A percentile compares a stretch with the other conserved stretches of the same genome.
phyloP scores from a whole-genome alignment of 805 yeast species.

The Saturnispora silvae region DNA sequence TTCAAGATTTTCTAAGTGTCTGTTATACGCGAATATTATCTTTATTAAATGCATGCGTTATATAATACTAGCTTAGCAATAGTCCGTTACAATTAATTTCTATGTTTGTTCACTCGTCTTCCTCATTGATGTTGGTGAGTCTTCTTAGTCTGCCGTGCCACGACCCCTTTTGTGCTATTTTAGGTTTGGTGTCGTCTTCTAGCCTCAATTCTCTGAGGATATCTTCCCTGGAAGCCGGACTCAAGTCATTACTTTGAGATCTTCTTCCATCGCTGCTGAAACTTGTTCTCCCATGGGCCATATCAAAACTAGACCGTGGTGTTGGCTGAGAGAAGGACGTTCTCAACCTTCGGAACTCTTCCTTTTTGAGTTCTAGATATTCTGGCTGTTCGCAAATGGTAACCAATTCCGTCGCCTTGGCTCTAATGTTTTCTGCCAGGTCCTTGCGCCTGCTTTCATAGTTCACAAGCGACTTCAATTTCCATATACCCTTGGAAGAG shows the following conservation, averaged over 20 bases:
- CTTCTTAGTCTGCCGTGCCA: slow-evolving; percentile 8
- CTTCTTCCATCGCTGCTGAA: not conserved
- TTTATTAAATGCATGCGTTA: too few relatives aligned
- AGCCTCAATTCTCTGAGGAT: slow-evolving; percentile 5
- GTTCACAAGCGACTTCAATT: slow-evolving; percentile 5
- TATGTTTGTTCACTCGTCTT: slow-evolving; percentile 1
- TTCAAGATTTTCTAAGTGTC: too few relatives aligned
- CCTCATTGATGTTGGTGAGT: slow-evolving; percentile 7
- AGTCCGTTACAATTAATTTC: too few relatives aligned
- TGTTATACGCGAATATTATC: too few relatives aligned
- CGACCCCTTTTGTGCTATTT: not conserved
- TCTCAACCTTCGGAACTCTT: slow-evolving; percentile 4
- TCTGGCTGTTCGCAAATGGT: slow-evolving; percentile 1
- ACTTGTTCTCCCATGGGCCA: not conserved
- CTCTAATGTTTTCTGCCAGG: not conserved
- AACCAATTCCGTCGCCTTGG: slow-evolving; percentile 3
- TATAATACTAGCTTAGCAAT: too few relatives aligned
- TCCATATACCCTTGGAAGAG: slow-evolving; percentile 4
- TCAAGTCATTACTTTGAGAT: slow-evolving; percentile 3
- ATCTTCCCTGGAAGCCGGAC: slow-evolving; percentile 1
- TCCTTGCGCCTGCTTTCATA: not conserved
- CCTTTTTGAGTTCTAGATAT: slow-evolving; percentile 1
- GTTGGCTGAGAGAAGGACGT: slow-evolving; percentile 6
- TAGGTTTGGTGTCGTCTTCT: slow-evolving; percentile 4
- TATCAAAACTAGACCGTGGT: slow-evolving; percentile 7